These are phyloP conservation scores for Stemphylium beticola DNA, from an alignment of 2,329 filamentous ascomycete species.

Conservation along the genomic window DNA sequence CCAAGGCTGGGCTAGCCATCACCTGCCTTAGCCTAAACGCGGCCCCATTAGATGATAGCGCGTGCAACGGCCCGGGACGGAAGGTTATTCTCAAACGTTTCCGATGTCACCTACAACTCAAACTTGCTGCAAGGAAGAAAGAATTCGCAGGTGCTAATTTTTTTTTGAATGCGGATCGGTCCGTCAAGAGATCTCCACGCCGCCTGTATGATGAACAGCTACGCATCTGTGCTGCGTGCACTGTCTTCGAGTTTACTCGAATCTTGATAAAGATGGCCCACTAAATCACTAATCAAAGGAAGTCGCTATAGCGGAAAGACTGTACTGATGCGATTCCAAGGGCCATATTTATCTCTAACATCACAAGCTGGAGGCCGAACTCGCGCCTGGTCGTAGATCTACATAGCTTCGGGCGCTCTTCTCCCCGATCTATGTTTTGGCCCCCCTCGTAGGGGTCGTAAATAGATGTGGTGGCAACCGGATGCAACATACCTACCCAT, in stretches of 20 bases:
- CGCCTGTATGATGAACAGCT: too few species aligned
- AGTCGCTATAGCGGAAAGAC: neutral
- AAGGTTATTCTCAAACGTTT: neutral
- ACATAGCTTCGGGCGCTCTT: neutral
- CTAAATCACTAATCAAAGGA: too few species aligned
- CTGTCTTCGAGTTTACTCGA: too few species aligned
- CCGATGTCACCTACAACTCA: neutral
- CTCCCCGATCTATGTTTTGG: neutral
- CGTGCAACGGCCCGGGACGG: slow-evolving; percentile 5
- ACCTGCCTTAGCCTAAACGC: neutral
- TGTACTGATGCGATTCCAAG: neutral
- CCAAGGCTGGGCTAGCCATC: neutral
- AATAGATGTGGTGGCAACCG: neutral
- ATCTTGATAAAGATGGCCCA: too few species aligned
- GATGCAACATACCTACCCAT: neutral
- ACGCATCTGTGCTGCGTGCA: too few species aligned
- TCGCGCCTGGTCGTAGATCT: neutral
- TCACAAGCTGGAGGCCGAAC: neutral
- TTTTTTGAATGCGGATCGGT: too few species aligned
- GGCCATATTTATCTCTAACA: neutral
- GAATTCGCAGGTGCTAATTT: too few species aligned
- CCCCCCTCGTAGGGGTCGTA: neutral
- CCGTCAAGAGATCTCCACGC: too few species aligned
- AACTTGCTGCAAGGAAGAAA: neutral
- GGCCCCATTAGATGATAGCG: neutral